Conservation (phyloP, 495 filamentous ascomycete species). For the Aspergillus affinis region DNA sequence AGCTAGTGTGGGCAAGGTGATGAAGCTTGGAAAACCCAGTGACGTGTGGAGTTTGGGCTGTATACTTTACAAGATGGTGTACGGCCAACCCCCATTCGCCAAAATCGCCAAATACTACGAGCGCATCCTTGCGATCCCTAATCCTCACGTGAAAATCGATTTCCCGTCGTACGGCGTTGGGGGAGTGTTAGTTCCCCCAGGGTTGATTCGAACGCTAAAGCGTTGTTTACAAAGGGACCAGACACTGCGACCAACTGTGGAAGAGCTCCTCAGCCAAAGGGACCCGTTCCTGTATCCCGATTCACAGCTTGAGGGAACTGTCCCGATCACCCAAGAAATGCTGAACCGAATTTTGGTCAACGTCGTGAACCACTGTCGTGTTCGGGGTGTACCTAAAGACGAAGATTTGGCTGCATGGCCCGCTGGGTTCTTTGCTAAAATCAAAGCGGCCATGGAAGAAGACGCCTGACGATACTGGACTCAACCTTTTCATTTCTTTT, state of each 20-base stretch:
- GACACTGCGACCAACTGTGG: conserved; percentile 71
- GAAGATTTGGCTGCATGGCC: conserved; percentile 73
- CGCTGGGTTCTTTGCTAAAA: conserved; percentile 61
- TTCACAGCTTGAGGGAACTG: conserved; percentile 55
- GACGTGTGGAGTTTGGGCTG: conserved; percentile 97
- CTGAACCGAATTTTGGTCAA: conserved; percentile 73
- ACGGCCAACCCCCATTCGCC: conserved; percentile 87
- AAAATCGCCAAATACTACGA: conserved; percentile 83
- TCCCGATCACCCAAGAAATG: conserved; percentile 75
- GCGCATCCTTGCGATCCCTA: conserved; percentile 78
- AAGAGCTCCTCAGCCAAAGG: conserved; percentile 64
- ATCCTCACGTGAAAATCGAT: conserved; percentile 78
- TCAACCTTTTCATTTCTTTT: conserved; percentile 20
- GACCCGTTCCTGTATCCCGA: conserved; percentile 87
- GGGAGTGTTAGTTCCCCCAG: conserved; percentile 65
- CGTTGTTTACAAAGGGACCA: conserved; percentile 80
- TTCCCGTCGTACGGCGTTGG: conserved; percentile 78
- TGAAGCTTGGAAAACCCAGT: conserved; percentile 93
- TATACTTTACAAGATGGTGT: conserved; percentile 97
- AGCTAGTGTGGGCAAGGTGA: conserved; percentile 65
- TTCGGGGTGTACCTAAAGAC: conserved; percentile 64
- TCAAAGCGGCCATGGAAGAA: conserved; percentile 62
- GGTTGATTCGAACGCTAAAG: conserved; percentile 70
- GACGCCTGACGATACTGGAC: conserved; percentile 28
- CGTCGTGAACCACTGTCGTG: conserved; percentile 72